These are phyloP conservation scores for Starmerella etchellsii DNA, from an alignment of 805 yeast genomes.

Conservation along the genomic window DNA sequence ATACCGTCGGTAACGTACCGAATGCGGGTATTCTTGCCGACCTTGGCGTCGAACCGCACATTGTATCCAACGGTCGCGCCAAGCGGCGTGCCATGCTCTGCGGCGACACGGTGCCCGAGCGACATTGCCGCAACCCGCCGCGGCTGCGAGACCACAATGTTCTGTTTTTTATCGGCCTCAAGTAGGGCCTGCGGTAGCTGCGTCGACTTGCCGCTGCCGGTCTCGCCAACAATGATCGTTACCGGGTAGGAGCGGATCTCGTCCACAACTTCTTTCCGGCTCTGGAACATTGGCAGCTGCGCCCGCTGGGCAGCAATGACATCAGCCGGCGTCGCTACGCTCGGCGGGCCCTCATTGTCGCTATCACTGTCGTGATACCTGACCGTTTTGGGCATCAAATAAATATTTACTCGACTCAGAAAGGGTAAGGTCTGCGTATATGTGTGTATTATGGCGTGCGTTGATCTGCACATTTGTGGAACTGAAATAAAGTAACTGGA, in stretches of 20 bases:
- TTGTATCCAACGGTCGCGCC: conserved; percentile 86
- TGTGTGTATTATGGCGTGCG: too few species aligned
- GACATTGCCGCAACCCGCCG: conserved; percentile 96
- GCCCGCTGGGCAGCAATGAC: conserved; percentile 10
- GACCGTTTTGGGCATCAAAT: conserved; percentile 14
- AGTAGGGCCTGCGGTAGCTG: conserved; percentile 90
- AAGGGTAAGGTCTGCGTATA: too few species aligned
- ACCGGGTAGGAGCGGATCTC: conserved; percentile 48
- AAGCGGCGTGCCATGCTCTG: conserved; percentile 62
- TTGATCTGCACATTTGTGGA: too few species aligned
- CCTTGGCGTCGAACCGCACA: conserved; percentile 74
- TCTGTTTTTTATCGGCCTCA: conserved; percentile 31
- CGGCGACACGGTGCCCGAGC: conserved; percentile 82
- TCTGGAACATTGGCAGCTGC: conserved; percentile 60
- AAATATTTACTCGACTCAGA: too few species aligned
- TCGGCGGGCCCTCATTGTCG: background rate
- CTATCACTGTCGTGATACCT: conserved; percentile 13
- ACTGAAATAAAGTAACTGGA: too few species aligned
- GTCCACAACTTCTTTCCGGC: conserved; percentile 47
- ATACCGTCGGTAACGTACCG: conserved; percentile 95
- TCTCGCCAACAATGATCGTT: conserved; percentile 81
- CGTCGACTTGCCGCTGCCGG: conserved; percentile 97
- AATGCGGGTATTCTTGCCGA: conserved; percentile 47
- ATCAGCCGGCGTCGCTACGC: background rate
- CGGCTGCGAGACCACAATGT: conserved; percentile 90